Evolutionary conservation across 345 rosid genomes (phyloP), one percentile per base, ranked within the genome.

Genomic region (Dipteronia dyeriana): DNA sequence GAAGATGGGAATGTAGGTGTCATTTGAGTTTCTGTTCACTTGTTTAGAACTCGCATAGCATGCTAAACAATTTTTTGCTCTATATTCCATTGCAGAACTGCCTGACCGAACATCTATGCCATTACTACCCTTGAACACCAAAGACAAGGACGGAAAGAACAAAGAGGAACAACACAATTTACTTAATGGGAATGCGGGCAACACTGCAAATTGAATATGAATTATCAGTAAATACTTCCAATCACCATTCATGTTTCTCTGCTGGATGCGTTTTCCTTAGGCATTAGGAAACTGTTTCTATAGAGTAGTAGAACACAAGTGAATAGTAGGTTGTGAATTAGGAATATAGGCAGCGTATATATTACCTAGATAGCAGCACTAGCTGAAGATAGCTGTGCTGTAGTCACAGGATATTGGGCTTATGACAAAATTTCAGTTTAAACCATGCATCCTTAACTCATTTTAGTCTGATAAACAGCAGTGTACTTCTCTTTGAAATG

Each of bases 161-260:
- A 94, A 80, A 80, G 95, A 90, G 77, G 97, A 86, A 84, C 84
- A 87, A 67, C 86, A 83, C 82, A 86, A 80, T 84, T 86, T 90
- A 61, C 68, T 84, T 26, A 90, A 90, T 23, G 93, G 92, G 82
- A 87, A 79, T 68, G 78, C 76, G 11, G 75, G 78, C 1, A 73
- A 77, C 66, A 75, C 79, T 69, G 76, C 83, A 65, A 81, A 83
- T 76, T 82, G 82, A 87, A 81, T 64, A 73, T 4, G 73, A 66
- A 71, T 51, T 23, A 34, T 68, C 47, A 43, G 66, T 31, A 7
- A 79, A 71, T 38, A 62, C 54, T 20, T 20, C 49, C 51, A 29
- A 13, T 31, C 51, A 11, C 10, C 26, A 11, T 54, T 9, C 16
- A 22, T 51, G 9, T 12, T 65, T 68, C 23, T 75, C 61, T 53